Evolutionary conservation across 768 basidiomycete genomes (phyloP).

Genomic region (Rhodotorula babjevae): DNA sequence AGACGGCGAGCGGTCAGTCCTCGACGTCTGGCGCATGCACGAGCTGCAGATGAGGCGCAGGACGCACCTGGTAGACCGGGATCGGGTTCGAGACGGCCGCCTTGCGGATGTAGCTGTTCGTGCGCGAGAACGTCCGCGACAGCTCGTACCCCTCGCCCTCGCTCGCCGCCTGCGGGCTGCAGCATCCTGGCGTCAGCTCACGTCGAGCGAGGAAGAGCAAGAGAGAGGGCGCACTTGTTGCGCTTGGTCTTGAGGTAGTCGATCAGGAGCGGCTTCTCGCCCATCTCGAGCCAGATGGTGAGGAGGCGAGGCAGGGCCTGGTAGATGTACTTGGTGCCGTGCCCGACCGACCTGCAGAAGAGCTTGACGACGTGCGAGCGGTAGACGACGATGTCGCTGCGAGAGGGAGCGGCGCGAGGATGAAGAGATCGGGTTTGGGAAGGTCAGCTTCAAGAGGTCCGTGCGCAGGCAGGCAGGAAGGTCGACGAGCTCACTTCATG

Average conservation of each 20-base stretch:
- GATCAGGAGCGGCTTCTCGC: slow-evolving; percentile 55
- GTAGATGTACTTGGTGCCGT: slow-evolving; percentile 92
- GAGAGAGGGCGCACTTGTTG: neutral
- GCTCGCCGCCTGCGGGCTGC: neutral
- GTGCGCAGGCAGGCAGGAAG: neutral
- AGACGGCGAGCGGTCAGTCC: neutral
- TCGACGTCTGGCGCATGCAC: neutral
- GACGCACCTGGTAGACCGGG: slow-evolving; percentile 71
- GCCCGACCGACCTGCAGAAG: slow-evolving; percentile 55
- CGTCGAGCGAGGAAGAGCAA: neutral
- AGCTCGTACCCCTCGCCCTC: slow-evolving; percentile 16
- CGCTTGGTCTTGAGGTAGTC: slow-evolving; percentile 30
- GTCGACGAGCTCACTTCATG: neutral
- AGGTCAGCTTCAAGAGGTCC: neutral
- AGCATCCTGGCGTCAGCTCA: too few relatives aligned
- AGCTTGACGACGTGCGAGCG: slow-evolving; percentile 20
- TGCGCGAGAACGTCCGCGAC: neutral
- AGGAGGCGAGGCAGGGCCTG: slow-evolving; percentile 89
- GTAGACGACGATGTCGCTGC: neutral
- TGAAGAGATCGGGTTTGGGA: neutral
- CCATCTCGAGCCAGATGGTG: slow-evolving; percentile 89
- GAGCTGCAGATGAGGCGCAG: neutral
- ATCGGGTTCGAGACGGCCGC: slow-evolving; percentile 51
- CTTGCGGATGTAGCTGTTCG: slow-evolving; percentile 6
- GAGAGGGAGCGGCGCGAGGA: neutral